Evolutionary conservation across 305 asterid species (phyloP).

Genomic region (Ruellia speciosa): DNA sequence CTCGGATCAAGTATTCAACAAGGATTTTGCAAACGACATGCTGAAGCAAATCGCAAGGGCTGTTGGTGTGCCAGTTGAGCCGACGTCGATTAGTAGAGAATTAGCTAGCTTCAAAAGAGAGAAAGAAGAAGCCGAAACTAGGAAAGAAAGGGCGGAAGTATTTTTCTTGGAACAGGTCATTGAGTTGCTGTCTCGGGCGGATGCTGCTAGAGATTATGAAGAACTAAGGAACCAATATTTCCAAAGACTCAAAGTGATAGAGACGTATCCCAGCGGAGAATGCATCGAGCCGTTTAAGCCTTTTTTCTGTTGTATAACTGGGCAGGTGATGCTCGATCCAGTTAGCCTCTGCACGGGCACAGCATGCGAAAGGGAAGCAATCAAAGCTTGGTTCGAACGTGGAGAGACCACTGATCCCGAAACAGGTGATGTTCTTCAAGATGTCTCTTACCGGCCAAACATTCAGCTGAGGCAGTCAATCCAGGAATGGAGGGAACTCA

Average conservation of each 20-base stretch:
- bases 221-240: slow-evolving; percentile 39
- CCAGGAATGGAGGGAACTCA: slow-evolving; percentile 63
- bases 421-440: slow-evolving; percentile 47
- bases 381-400: slow-evolving; percentile 39
- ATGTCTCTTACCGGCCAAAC: slow-evolving; percentile 40
- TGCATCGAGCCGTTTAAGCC: slow-evolving; percentile 45
- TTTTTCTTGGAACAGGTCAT: slow-evolving; percentile 56
- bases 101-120: slow-evolving; percentile 44
- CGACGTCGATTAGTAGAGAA: slow-evolving; percentile 44
- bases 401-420: slow-evolving; percentile 51
- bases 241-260: slow-evolving; percentile 38
- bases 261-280: slow-evolving; percentile 37
- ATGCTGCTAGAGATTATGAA: slow-evolving; percentile 54
- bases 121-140: slow-evolving; percentile 47
- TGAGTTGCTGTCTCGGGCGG: slow-evolving; percentile 53
- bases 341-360: slow-evolving; percentile 66
- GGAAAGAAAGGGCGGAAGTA: slow-evolving; percentile 60
- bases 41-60: slow-evolving; percentile 42
- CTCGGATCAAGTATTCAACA: slow-evolving; percentile 32
- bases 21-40: slow-evolving; percentile 46
- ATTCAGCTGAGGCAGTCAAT: slow-evolving; percentile 49
- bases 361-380: slow-evolving; percentile 44
- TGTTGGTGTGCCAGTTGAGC: slow-evolving; percentile 48
- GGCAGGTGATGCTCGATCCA: slow-evolving; percentile 45
- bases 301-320: slow-evolving; percentile 41